Evolutionary conservation across 73 alveolate species (phyloP).

Genomic region (Durusdinium trenchii): DNA sequence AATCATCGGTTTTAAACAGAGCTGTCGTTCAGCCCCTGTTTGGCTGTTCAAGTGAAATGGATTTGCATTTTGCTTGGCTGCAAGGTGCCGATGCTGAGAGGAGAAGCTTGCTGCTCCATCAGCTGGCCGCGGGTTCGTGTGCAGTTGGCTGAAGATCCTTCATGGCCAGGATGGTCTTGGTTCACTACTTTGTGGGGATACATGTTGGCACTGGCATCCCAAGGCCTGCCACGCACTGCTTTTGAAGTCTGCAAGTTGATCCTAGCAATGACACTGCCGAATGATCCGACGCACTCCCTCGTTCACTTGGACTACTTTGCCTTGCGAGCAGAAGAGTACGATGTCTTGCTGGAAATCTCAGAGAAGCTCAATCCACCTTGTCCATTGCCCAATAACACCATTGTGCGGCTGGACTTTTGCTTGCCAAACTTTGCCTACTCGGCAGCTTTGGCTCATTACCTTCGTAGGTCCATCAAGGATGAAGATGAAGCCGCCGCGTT

Average conservation of each 20-base stretch:
- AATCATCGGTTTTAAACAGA: too few species aligned
- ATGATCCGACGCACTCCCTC: constrained; percentile 59
- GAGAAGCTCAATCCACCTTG: constrained; percentile 19
- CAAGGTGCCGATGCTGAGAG: constrained; percentile 36
- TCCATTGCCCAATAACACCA: background rate
- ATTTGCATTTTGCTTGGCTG: background rate
- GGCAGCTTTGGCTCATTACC: constrained; percentile 37
- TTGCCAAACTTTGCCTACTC: constrained; percentile 74
- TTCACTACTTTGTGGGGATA: constrained; percentile 39
- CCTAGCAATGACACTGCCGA: constrained; percentile 44
- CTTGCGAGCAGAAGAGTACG: constrained; percentile 54
- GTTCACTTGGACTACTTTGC: constrained; percentile 34
- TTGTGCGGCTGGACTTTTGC: constrained; percentile 53
- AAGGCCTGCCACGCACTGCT: constrained; percentile 76
- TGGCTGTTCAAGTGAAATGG: background rate
- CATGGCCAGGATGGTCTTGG: constrained; percentile 77
- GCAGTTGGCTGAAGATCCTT: background rate
- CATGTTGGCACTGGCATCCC: constrained; percentile 54
- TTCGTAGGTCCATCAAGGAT: background rate
- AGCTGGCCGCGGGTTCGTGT: constrained; percentile 61
- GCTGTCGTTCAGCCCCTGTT: too few species aligned
- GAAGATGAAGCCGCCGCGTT: constrained; percentile 27
- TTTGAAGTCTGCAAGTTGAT: constrained; percentile 53
- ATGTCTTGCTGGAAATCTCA: background rate
- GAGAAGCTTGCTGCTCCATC: background rate